phyloP scores from a whole-genome alignment of 2,329 filamentous ascomycete species.

The Claviceps sp. region DNA sequence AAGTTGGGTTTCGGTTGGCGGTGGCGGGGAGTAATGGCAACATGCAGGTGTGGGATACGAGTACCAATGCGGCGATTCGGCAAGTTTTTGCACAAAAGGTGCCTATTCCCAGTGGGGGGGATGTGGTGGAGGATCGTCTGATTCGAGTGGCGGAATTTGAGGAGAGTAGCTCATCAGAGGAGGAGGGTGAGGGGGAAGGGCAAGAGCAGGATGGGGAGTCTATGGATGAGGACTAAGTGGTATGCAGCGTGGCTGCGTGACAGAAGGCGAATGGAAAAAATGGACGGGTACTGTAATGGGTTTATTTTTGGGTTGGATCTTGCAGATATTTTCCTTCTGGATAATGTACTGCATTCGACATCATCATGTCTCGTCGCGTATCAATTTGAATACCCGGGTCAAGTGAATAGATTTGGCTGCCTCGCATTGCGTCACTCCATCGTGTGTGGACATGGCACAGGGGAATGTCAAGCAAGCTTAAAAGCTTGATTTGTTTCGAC shows the following conservation, averaged over 20 bases:
- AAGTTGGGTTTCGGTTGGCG: conserved; percentile 82
- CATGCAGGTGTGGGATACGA: conserved; percentile 91
- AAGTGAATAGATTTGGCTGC: too few relatives aligned
- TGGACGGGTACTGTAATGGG: not conserved
- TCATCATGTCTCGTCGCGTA: not conserved
- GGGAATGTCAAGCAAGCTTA: too few relatives aligned
- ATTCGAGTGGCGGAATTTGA: conserved; percentile 54
- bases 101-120: conserved; percentile 42
- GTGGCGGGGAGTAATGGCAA: conserved; percentile 90
- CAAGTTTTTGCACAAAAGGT: conserved; percentile 63
- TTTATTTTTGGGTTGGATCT: not conserved
- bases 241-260: not conserved
- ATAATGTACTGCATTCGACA: not conserved
- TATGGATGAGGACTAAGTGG: conserved; percentile 14
- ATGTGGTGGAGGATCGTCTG: conserved; percentile 59
- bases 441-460: too few relatives aligned
- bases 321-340: not conserved
- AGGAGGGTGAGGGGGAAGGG: conserved; percentile 43
- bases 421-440: too few relatives aligned
- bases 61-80: conserved; percentile 79
- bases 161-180: conserved; percentile 49
- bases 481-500: too few relatives aligned
- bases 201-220: conserved; percentile 10
- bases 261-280: not conserved
- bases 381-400: not conserved